Evolutionary conservation across 2,329 filamentous ascomycete species (phyloP), one percentile per base, ranked within the genome.

Genomic region (Pseudopyricularia cyperi): DNA sequence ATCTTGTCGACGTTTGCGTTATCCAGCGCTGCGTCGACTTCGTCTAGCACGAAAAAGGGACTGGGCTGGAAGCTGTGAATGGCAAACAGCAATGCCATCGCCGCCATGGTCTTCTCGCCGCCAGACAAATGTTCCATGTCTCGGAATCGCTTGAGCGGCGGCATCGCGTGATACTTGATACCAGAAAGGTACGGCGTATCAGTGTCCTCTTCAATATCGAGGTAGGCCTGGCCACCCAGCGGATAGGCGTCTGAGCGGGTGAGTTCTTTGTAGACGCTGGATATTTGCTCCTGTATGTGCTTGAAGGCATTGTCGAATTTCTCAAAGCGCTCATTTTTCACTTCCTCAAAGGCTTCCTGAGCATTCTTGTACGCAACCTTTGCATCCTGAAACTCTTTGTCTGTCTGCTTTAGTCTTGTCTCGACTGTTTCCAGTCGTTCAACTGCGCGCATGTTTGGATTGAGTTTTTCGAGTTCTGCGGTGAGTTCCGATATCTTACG

Each of bases 71-170:
- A 98, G 54, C 85, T 90, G 72, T 98, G 93, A 53, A 98, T 90
- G 22, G 93, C 93, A 65, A 98, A 98, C 4, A 98, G 77, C 39
- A 98, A 76, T n/a, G 93, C 93, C 37, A 98, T 74, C 14, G 93
- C 93, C 2, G 93, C 93, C 84, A 98, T 98, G 0, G 93, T 98
- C 75, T 98, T 98, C 70, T 98, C 93, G 52, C 93, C 93, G 61
- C 93, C 93, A 1, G 89, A 95, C 9, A 98, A 74, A 65, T 96
- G 93, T 67, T 98, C 93, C 93, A 98, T 98, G 66, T 98, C 94
- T 60, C 93, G 81, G 79, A 98, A 98, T 46, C 93, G 89, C 72
- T 98, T 98, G 56, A 96, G 80, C 1, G 93, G 93, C 19, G 93
- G 93, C 90, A 97, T 98, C 56, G 93, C 94, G 65, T 97, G 90